These are phyloP conservation scores for Paecilomyces sp. DNA, from an alignment of 2,329 filamentous ascomycete genomes.

Conservation along the genomic window DNA sequence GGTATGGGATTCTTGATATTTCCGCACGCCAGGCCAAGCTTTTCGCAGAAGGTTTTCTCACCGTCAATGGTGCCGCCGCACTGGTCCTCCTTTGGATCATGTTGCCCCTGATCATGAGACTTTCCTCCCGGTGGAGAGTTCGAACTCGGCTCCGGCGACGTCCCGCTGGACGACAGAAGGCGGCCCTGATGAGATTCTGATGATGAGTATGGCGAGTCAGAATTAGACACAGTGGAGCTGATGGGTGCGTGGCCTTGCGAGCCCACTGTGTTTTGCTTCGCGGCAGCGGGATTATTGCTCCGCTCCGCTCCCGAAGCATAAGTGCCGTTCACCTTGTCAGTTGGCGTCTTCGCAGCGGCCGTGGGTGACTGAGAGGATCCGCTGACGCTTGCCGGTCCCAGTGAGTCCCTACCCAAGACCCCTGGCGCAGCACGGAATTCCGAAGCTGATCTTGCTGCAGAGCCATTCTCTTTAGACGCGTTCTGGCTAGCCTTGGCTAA, in stretches of 20 bases:
- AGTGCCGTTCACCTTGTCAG: not conserved
- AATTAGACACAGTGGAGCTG: slow-evolving; percentile 30
- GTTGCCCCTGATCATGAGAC: slow-evolving; percentile 18
- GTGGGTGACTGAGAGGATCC: slow-evolving; percentile 1
- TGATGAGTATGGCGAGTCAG: slow-evolving; percentile 42
- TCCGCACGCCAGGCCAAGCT: slow-evolving; percentile 39
- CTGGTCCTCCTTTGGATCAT: slow-evolving; percentile 16
- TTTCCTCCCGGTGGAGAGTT: slow-evolving; percentile 35
- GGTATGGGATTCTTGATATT: slow-evolving; percentile 38
- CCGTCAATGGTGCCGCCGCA: slow-evolving; percentile 28
- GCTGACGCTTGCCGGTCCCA: slow-evolving; percentile 7
- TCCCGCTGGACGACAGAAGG: slow-evolving; percentile 40
- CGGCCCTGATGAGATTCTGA: slow-evolving; percentile 40
- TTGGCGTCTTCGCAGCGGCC: not conserved
- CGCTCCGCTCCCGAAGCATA: not conserved
- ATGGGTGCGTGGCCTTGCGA: slow-evolving; percentile 16
- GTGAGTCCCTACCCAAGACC: slow-evolving; percentile 20
- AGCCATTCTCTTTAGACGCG: slow-evolving; percentile 23
- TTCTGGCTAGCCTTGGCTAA: slow-evolving; percentile 21
- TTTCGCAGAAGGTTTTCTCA: slow-evolving; percentile 38
- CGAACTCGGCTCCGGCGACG: slow-evolving; percentile 40
- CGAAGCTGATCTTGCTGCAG: slow-evolving; percentile 11
- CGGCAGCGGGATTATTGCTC: slow-evolving; percentile 9
- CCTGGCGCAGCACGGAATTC: slow-evolving; percentile 18
- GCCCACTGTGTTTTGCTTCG: slow-evolving; percentile 13